Evolutionary conservation across 1,139 yeast species (phyloP).

Genomic region (Taphrina sp.): DNA sequence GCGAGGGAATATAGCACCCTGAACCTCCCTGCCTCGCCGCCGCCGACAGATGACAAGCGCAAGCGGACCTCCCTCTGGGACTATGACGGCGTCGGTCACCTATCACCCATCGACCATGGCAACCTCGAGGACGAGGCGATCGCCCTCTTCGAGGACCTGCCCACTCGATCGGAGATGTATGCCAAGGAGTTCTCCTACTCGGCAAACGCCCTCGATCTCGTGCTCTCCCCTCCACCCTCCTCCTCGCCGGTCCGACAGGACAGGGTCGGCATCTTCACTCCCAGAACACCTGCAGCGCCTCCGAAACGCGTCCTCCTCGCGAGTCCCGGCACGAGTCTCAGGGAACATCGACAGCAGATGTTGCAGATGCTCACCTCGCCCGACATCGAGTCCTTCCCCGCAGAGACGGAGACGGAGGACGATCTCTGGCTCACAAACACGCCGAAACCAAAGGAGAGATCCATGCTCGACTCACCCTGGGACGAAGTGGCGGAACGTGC

Average conservation of each 20-base stretch:
- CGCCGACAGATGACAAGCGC: constrained; percentile 24
- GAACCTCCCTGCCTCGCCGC: constrained; percentile 26
- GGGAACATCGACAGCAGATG: constrained; percentile 41
- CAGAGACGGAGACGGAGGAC: constrained; percentile 23
- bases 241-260: constrained; percentile 31
- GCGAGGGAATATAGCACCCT: not conserved
- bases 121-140: constrained; percentile 11
- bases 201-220: constrained; percentile 30
- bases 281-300: constrained; percentile 24
- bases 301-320: constrained; percentile 4
- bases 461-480: constrained; percentile 52
- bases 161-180: constrained; percentile 2
- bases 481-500: constrained; percentile 51
- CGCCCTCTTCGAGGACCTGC: constrained; percentile 4
- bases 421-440: constrained; percentile 19
- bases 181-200: constrained; percentile 19
- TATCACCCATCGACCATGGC: constrained; percentile 11
- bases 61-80: constrained; percentile 20
- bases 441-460: constrained; percentile 38
- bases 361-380: constrained; percentile 48
- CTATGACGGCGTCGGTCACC: constrained; percentile 23
- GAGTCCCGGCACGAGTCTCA: constrained; percentile 41
- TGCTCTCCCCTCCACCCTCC: constrained; percentile 32
- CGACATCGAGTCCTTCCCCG: constrained; percentile 33
- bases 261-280: constrained; percentile 7